phyloP scores from a whole-genome alignment of 1,284 basidiomycete genomes.

The Moniliella sp. region DNA sequence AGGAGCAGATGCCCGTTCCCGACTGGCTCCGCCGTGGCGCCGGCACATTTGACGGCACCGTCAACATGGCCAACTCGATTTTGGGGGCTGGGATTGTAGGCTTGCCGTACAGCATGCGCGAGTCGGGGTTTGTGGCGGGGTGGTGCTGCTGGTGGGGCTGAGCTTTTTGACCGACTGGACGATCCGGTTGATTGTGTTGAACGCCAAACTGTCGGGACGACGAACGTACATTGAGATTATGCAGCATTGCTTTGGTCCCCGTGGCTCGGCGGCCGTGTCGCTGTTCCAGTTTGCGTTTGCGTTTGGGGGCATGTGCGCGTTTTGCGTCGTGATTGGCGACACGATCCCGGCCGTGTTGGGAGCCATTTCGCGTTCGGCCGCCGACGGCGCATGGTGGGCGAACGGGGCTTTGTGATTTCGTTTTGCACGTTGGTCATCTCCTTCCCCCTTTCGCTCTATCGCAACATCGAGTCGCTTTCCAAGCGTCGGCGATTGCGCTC shows the following conservation, averaged over 20 bases:
- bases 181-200: constrained; percentile 68
- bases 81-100: constrained; percentile 69
- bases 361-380: constrained; percentile 58
- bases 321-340: constrained; percentile 51
- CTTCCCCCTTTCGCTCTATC: constrained; percentile 80
- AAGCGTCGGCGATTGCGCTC: constrained; percentile 58
- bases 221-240: constrained; percentile 88
- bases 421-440: constrained; percentile 43
- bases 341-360: constrained; percentile 79
- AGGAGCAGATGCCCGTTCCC: constrained; percentile 15
- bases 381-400: constrained; percentile 52
- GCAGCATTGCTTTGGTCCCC: constrained; percentile 69
- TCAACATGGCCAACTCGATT: constrained; percentile 90
- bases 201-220: constrained; percentile 80
- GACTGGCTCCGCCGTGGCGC: constrained; percentile 43
- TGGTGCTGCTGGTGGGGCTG: constrained; percentile 56
- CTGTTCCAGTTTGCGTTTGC: constrained; percentile 96
- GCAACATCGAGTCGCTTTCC: constrained; percentile 88
- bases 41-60: constrained; percentile 58
- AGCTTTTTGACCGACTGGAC: constrained; percentile 89
- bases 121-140: constrained; percentile 71
- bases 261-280: constrained; percentile 58
- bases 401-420: constrained; percentile 56
- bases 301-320: constrained; percentile 54
- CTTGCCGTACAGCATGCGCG: constrained; percentile 70